Evolutionary conservation across 2,329 filamentous ascomycete genomes (phyloP), one percentile per base, ranked within the genome.

Genomic region (Alternaria novae-zelandiae): DNA sequence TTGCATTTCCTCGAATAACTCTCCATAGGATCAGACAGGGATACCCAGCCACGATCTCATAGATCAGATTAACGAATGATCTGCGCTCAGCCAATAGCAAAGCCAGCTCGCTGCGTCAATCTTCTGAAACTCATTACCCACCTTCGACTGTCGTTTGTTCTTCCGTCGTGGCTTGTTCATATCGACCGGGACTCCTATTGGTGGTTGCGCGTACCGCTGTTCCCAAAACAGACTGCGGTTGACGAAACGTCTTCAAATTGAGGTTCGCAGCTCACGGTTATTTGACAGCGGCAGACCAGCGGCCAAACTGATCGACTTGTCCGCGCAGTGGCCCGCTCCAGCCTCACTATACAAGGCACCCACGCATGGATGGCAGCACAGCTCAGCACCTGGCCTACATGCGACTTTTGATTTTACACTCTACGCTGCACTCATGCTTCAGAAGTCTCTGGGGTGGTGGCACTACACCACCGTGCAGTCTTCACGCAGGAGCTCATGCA

Each of bases 51-150:
- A 36, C 44, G 74, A 78, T 78, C 74, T 64, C 57, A 64, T 54
- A 70, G 71, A 71, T 74, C 71, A 78, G 75, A 78, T 79, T 78
- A 71, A 76, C 75, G 75, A 78, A 70, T 69, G 64, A 70, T 71
- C 69, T 63, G 61, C 73, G 55, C 73, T 65, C 61, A 68, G 62
- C 71, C 75, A 78, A 78, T 78, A 61, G 63, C 58, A 17, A 61
- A 36, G 59, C 58, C 56, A 63, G 54, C 55, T 59, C 30, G 64
- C 68, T 43, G 56, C 58, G 54, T 61, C 66, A 64, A 60, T 65
- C 68, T 59, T 67, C 61, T 69, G 69, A 75, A 72, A 70, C 75
- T 71, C 71, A 65, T 71, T 69, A 67, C 64, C 63, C 59, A 58
- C 65, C 58, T 55, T 54, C n/a, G 26, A 65, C 60, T 54, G 54